Conservation (phyloP, 2,329 filamentous ascomycete genomes). For the Cercospora sp. region DNA sequence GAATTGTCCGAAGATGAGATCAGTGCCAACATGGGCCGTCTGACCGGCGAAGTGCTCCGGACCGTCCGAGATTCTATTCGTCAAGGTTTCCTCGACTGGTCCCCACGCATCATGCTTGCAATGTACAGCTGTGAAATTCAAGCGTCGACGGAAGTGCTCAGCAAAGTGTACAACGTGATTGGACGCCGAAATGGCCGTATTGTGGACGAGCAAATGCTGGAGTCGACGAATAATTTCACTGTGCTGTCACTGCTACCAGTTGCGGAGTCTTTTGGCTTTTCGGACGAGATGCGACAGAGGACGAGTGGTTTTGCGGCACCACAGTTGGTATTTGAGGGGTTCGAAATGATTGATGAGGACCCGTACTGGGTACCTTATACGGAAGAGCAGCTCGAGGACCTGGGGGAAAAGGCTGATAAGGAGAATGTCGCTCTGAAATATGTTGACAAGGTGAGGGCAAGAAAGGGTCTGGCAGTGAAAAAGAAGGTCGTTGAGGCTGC, state of each 20-base stretch:
- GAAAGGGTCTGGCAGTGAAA: conserved; percentile 86
- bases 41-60: conserved; percentile 93
- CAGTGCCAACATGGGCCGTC: conserved; percentile 68
- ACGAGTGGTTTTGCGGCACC: conserved; percentile 88
- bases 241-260: conserved; percentile 86
- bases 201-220: conserved; percentile 85
- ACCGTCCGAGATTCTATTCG: conserved; percentile 81
- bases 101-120: conserved; percentile 86
- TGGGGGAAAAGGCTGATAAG: conserved; percentile 87
- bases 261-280: conserved; percentile 93
- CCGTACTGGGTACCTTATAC: conserved; percentile 97
- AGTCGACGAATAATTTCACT: conserved; percentile 94
- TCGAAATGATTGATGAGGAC: conserved; percentile 90
- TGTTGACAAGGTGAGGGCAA: conserved; percentile 81
- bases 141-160: conserved; percentile 89
- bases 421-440: conserved; percentile 97
- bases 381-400: conserved; percentile 92
- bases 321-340: conserved; percentile 90
- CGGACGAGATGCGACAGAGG: conserved; percentile 92
- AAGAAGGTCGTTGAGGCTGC: conserved; percentile 72
- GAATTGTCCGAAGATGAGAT: conserved; percentile 57
- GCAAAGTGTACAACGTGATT: conserved; percentile 95
- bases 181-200: conserved; percentile 88
- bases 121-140: conserved; percentile 99
- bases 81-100: conserved; percentile 91